Conservation (phyloP, 306 rosid species). For the Acacia acuminata region DNA sequence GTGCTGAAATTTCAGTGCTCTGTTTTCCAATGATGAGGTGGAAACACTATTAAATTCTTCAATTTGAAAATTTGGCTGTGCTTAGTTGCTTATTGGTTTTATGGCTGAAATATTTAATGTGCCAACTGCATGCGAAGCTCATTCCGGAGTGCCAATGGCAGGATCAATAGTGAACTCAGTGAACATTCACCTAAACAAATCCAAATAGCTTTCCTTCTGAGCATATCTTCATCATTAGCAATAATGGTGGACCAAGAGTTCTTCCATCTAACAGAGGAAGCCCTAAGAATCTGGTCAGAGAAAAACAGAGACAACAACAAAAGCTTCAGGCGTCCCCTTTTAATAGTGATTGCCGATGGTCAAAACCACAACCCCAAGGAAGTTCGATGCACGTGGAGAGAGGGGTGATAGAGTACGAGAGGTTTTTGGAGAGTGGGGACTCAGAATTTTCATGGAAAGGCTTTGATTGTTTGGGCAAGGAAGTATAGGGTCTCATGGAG, state of each 20-base stretch:
- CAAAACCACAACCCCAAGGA: slow-evolving; percentile 59
- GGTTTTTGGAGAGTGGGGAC: slow-evolving; percentile 70
- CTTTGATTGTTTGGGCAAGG: no score
- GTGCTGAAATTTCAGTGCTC: not conserved
- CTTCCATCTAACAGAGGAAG: slow-evolving; percentile 63
- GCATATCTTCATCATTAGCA: slow-evolving; percentile 56
- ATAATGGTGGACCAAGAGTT: slow-evolving; percentile 71
- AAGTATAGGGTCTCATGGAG: no score
- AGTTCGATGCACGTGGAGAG: slow-evolving; percentile 45
- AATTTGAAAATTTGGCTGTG: not conserved
- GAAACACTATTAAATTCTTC: not conserved
- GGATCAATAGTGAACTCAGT: slow-evolving; percentile 69
- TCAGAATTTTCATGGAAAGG: slow-evolving; percentile 81
- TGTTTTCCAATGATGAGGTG: not conserved
- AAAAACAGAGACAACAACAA: no score
- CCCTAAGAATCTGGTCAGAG: slow-evolving; percentile 66
- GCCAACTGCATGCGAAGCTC: slow-evolving; percentile 90
- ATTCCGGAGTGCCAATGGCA: slow-evolving; percentile 73
- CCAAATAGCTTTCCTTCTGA: slow-evolving; percentile 60
- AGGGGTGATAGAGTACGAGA: slow-evolving; percentile 74
- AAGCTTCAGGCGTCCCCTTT: slow-evolving; percentile 57
- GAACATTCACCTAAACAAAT: slow-evolving; percentile 61
- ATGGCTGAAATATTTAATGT: not conserved
- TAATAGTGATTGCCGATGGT: slow-evolving; percentile 82
- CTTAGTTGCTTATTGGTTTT: not conserved